Evolutionary conservation across 257 asterid genomes (phyloP), one percentile per base, ranked within the genome.

Genomic region (Solanum peruvianum): DNA sequence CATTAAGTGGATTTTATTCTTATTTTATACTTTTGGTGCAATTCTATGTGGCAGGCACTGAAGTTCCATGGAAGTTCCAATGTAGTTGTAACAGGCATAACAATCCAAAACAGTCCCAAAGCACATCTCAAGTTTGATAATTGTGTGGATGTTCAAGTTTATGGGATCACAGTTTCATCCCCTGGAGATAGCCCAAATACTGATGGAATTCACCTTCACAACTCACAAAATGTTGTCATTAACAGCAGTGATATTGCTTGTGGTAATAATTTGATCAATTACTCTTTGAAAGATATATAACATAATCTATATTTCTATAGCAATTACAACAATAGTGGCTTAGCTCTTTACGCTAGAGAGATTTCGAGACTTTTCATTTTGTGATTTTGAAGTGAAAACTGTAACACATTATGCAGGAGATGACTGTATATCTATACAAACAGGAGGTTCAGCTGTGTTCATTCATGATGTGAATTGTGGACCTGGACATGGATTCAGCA

Each of bases 111-210:
- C 85, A 91, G 95, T 80, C 93, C 90, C 1, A 92, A 91, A 44
- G 77, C 91, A 3, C 96, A 93, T 87, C 89, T 93, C 58, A 92
- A 91, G 87, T 92, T 93, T 86, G 90, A 92, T 47, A 21, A 56
- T 23, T 93, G 96, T 52, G 13, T 5, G 6, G 91, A 86, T 5
- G 94, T 92, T 25, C 88, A 87, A 29, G 94, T 91, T 8, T 90
- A 41, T 58, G 87, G 88, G 64, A 84, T 93, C 16, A 92, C 85
- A 87, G 86, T 91, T 41, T 86, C 93, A 3, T 92, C 96, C 23
- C 97, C 95, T 15, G 93, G 84, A 29, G 86, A 91, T 72, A 91
- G 93, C 86, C 95, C 96, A 64, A 91, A 93, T 72, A 93, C 96
- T 1, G 95, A 93, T 45, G 96, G 96, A 71, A 93, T 93, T 88